Base-by-base conservation (phyloP, 495 filamentous ascomycete species). In the Neohortaea acidophila region DNA sequence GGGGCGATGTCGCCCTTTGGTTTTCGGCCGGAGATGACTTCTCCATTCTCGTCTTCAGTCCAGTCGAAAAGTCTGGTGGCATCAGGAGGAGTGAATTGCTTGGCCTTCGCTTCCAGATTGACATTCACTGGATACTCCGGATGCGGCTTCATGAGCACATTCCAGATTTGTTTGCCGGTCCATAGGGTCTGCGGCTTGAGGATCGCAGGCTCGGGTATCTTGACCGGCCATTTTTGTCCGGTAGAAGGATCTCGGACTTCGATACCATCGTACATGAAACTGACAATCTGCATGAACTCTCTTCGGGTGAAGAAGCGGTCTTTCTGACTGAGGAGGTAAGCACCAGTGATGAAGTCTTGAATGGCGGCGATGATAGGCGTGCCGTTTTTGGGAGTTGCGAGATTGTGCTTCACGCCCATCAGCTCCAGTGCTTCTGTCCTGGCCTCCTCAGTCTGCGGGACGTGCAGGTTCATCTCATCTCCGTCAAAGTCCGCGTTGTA, bases 401-500 rank as follows among this genome's bases (percentile, higher is more conserved):
- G 59, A 54, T 97, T 97, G 62, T 96, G 74, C 59, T 94, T 93
- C 2, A 97, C 89, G 33, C 91, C 91, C 91, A 97, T 97, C 28
- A 97, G 60, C 53, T 85, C 81, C 58, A 92, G 89, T 0, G 89
- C 89, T 54, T 97, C 89, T 6, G 86, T 79, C 34, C 91, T 73
- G 10, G 89, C 89, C 61, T 97, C 89, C 62, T 96, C 89, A 2
- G 91, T 97, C 55, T 97, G 89, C 12, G 89, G 89, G 4, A 97
- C 85, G 59, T 97, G 89, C 44, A 97, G 59, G 51, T 97, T 97
- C 89, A 97, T 97, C 59, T 97, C 89, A 46, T 97, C 89, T 48
- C 89, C 89, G 51, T 97, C 89, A 54, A 97, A 97, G 75, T 97
- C 89, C 30, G 89, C 89, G 59, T 97, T 97, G 69, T 97, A 97